Evolutionary conservation across 805 yeast genomes (phyloP), one percentile per base, ranked within the genome.

Genomic region (Cyberlindnera mycetangii): DNA sequence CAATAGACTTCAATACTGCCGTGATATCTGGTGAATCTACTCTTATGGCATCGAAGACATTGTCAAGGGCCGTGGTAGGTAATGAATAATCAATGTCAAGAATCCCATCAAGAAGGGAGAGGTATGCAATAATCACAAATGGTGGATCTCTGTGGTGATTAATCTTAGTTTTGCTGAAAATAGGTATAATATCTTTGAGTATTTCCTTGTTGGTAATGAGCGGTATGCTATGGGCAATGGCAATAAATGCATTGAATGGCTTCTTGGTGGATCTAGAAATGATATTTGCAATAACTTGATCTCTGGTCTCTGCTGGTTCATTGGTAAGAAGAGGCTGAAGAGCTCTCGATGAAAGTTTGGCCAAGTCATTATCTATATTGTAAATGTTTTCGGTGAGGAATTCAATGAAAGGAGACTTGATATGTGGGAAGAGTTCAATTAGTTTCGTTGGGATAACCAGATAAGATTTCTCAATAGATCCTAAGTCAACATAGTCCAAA

Each of bases 401-500:
- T 1, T 57, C 58, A 0, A 66, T 30, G 44, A 75, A 70, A 0
- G 61, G 48, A 0, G 39, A 35, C 14, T 31, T 34, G 42, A 68
- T 32, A 3, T 44, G 37, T 8, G 62, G 61, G 25, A 63, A 53
- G 0, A 63, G 22, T 2, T 49, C 25, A n/a, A 59, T 46, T 10
- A 69, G 20, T 11, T 54, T 44, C 40, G 60, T 42, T 1, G 76
- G 63, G 11, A 74, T 66, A 2, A 58, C 55, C 10, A 63, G 31
- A 51, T 63, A 80, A 3, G 83, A 61, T 47, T 67, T 43, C 35
- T 62, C 42, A 39, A 74, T 48, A 44, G 71, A 66, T 5, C 80
- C 78, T 11, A 81, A 59, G 7, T 67, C 60, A 37, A 71, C 63
- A 51, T 67, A 79, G 45, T 81, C 83, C 39, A 89, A 70, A 0